phyloP scores from a whole-genome alignment of 2,329 filamentous ascomycete genomes.

The Gliomastix tumulicola region DNA sequence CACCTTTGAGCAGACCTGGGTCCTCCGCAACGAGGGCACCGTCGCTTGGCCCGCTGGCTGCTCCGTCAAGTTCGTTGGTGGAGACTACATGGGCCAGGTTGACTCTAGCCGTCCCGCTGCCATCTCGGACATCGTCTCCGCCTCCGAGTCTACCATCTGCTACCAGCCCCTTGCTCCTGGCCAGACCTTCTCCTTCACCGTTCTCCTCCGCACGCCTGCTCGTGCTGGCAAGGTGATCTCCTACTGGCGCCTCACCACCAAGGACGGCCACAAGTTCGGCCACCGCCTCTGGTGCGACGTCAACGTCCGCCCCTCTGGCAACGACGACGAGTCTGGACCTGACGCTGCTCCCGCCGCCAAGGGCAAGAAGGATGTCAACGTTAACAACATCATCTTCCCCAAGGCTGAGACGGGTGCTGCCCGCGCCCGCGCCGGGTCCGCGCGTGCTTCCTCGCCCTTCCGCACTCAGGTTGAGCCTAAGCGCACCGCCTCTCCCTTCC shows the following conservation, averaged over 20 bases:
- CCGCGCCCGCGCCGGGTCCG: too few relatives aligned
- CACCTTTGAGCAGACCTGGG: constrained; percentile 86
- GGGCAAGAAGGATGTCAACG: constrained; percentile 7
- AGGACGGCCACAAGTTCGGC: constrained; percentile 76
- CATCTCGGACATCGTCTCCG: constrained; percentile 66
- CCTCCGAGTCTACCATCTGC: constrained; percentile 77
- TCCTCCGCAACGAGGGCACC: constrained; percentile 76
- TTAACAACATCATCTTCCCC: too few relatives aligned
- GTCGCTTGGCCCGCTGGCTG: constrained; percentile 81
- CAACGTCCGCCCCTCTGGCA: constrained; percentile 51
- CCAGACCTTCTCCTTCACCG: constrained; percentile 72
- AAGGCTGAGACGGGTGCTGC: too few relatives aligned
- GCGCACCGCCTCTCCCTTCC: not conserved
- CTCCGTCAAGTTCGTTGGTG: constrained; percentile 84
- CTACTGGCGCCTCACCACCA: constrained; percentile 89
- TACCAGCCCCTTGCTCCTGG: constrained; percentile 63
- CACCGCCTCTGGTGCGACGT: constrained; percentile 96
- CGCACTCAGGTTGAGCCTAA: not conserved
- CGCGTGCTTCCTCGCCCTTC: too few relatives aligned
- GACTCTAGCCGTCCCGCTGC: constrained; percentile 75
- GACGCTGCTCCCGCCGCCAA: constrained; percentile 22
- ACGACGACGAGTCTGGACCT: too few relatives aligned
- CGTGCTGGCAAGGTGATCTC: constrained; percentile 74
- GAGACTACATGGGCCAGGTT: constrained; percentile 93
- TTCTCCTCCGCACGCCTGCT: constrained; percentile 73